These are phyloP conservation scores for Trypanosoma lewisi DNA, from an alignment of 208 protist species.

Conservation along the genomic window DNA sequence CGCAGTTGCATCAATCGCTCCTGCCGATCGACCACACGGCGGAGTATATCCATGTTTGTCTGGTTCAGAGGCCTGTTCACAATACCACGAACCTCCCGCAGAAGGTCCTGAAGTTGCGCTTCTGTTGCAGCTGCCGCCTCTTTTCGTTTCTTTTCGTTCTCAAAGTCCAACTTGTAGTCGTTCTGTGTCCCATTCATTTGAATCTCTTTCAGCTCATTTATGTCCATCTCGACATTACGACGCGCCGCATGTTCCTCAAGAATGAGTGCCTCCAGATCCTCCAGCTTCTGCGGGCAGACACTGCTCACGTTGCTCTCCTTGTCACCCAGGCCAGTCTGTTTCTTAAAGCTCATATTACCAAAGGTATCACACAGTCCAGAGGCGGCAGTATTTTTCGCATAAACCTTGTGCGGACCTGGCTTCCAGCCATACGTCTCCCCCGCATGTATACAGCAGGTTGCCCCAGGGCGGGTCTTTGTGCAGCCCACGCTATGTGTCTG, in stretches of 20 bases:
- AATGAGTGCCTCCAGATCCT: constrained; percentile 71
- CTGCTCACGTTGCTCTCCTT: constrained; percentile 60
- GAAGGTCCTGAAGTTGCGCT: constrained; percentile 55
- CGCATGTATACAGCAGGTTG: constrained; percentile 52
- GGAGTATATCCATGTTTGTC: constrained; percentile 74
- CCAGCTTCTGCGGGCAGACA: constrained; percentile 57
- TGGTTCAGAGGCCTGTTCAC: constrained; percentile 65
- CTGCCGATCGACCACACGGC: constrained; percentile 49
- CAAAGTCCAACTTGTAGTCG: constrained; percentile 40
- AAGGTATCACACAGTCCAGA: constrained; percentile 76
- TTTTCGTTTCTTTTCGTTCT: constrained; percentile 34
- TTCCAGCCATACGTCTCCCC: constrained; percentile 63
- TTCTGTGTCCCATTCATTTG: constrained; percentile 44
- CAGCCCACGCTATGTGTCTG: constrained; percentile 38
- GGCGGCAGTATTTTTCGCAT: constrained; percentile 58
- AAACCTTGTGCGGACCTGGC: constrained; percentile 62
- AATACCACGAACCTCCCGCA: constrained; percentile 58
- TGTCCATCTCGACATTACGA: constrained; percentile 52
- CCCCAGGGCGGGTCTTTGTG: constrained; percentile 30
- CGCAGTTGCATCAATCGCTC: constrained; percentile 51
- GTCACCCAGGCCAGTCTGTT: constrained; percentile 29
- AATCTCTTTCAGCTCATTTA: constrained; percentile 56
- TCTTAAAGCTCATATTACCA: constrained; percentile 75
- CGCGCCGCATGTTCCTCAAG: constrained; percentile 66
- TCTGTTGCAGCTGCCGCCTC: constrained; percentile 35